Evolutionary conservation across 176 grass and related monocot genomes (phyloP).

Genomic region (Neostapfia colusana): DNA sequence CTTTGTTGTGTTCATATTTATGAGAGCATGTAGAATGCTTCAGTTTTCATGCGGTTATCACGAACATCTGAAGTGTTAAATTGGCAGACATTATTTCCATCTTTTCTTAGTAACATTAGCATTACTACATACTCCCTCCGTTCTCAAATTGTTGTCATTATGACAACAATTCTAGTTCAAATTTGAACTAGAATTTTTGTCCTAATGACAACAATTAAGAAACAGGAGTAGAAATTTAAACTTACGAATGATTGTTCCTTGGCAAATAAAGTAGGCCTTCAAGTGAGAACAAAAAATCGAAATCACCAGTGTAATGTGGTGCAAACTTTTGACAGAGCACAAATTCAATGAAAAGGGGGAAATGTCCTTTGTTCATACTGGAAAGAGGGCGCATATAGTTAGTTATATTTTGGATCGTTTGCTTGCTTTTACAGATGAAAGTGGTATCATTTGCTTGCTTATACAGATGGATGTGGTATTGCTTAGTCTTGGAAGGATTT

Average conservation of each 20-base stretch:
- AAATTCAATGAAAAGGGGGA: no score
- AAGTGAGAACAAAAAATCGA: neutral
- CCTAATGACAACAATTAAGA: no score
- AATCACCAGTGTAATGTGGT: neutral
- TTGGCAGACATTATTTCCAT: neutral
- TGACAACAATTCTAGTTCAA: no score
- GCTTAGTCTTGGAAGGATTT: neutral
- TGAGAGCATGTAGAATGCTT: neutral
- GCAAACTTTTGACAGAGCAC: neutral
- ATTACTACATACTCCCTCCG: neutral
- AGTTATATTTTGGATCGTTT: neutral
- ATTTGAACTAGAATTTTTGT: no score
- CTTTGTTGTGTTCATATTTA: neutral
- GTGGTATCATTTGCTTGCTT: neutral
- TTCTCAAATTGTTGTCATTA: no score
- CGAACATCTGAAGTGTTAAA: neutral
- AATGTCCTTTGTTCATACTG: neutral
- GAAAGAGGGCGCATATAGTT: neutral
- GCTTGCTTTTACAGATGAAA: no score
- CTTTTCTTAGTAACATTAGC: neutral
- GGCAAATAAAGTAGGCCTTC: neutral
- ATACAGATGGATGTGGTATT: conserved; percentile 9
- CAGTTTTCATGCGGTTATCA: neutral
- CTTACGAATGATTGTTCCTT: neutral
- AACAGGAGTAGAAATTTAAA: neutral